Percentiles rank a stretch among this genome's conserved stretches.
Conservation (phyloP, 257 asterid species). For the Jacaranda mimosifolia region DNA sequence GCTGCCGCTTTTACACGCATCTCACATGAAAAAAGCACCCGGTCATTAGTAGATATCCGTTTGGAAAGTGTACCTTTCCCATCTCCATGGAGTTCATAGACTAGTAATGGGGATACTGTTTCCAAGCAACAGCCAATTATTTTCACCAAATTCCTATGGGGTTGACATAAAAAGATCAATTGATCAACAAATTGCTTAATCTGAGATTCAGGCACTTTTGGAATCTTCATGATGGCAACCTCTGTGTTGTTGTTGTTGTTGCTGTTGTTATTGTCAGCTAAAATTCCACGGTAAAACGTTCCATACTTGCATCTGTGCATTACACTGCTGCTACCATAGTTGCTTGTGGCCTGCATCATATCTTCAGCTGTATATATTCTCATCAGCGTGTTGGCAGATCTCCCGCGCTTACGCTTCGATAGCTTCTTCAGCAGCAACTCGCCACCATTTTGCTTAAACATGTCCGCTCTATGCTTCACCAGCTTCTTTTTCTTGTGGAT, state of each 20-base stretch:
- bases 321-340: not conserved
- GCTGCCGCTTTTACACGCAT: constrained; percentile 26
- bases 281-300: constrained; percentile 5
- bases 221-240: not conserved
- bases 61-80: not conserved
- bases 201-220: constrained; percentile 4
- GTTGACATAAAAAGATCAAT: constrained; percentile 20
- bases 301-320: constrained; percentile 13
- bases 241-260: not conserved
- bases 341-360: constrained; percentile 6
- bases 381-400: not conserved
- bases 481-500: not conserved
- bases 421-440: constrained; percentile 19
- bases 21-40: not conserved
- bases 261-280: not conserved
- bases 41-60: no score
- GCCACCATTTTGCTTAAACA: constrained; percentile 25
- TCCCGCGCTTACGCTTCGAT: not conserved
- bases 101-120: constrained; percentile 4
- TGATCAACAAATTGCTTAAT: constrained; percentile 24
- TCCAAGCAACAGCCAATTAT: constrained; percentile 29
- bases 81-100: constrained; percentile 21
- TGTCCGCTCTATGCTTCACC: not conserved
- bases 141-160: constrained; percentile 27
- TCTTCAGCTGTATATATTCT: not conserved